Conservation (phyloP, 352 stramenopile genomes). For the Thraustotheca clavata region DNA sequence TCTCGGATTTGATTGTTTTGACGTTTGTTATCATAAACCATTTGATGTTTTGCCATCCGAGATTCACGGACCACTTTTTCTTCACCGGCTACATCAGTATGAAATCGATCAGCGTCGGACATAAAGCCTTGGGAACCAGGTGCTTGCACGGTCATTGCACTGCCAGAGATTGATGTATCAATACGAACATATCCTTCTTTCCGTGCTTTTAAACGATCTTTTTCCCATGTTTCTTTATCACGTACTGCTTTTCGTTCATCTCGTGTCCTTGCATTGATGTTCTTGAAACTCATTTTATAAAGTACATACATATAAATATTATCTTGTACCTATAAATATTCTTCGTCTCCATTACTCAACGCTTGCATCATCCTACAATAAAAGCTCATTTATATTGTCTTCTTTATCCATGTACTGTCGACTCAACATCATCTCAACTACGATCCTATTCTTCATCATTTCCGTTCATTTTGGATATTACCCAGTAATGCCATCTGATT, state of each 20-base stretch:
- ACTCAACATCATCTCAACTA: too few relatives aligned
- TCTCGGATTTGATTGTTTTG: conserved; percentile 58
- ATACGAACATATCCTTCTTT: conserved; percentile 62
- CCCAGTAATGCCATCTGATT: too few relatives aligned
- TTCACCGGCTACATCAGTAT: conserved; percentile 83
- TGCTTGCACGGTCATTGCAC: conserved; percentile 60
- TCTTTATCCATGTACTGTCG: too few relatives aligned
- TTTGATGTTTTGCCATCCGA: conserved; percentile 34
- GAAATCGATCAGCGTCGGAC: conserved; percentile 80
- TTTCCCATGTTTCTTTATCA: conserved; percentile 75
- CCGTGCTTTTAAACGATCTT: conserved; percentile 49
- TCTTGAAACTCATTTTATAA: conserved; percentile 48
- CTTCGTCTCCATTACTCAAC: too few relatives aligned
- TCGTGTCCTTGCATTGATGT: conserved; percentile 59
- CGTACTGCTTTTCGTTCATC: conserved; percentile 57
- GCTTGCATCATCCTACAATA: too few relatives aligned
- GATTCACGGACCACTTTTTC: conserved; percentile 57
- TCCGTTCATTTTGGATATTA: too few relatives aligned
- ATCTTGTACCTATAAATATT: conserved; percentile 1
- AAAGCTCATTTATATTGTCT: too few relatives aligned
- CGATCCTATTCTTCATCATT: too few relatives aligned
- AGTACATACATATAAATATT: background rate
- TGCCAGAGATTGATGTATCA: conserved; percentile 53
- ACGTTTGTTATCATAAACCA: conserved; percentile 58
- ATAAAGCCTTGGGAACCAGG: conserved; percentile 65